These are phyloP conservation scores for Scorias spongiosa DNA, from an alignment of 2,329 filamentous ascomycete species.

Conservation along the genomic window DNA sequence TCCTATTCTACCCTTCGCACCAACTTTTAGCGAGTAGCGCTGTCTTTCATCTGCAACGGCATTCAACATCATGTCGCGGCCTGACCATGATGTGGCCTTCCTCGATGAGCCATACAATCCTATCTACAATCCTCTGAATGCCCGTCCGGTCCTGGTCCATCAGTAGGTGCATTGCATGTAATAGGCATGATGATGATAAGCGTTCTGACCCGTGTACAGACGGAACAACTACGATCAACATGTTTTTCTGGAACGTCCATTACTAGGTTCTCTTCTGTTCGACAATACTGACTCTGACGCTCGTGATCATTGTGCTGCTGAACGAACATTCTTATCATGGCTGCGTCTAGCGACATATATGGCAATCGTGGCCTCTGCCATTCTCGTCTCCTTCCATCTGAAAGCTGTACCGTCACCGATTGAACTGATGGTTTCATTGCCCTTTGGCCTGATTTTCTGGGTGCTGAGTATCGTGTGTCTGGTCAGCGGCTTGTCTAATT, in stretches of 20 bases:
- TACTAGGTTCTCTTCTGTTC: constrained; percentile 54
- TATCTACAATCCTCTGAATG: constrained; percentile 34
- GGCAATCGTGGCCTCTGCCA: constrained; percentile 75
- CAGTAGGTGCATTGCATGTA: constrained; percentile 22
- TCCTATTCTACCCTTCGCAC: too few species aligned
- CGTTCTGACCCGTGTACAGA: constrained; percentile 11
- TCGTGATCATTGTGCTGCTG: constrained; percentile 65
- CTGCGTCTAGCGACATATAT: constrained; percentile 81
- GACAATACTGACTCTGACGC: constrained; percentile 62
- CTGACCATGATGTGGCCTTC: constrained; percentile 5
- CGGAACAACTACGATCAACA: constrained; percentile 26
- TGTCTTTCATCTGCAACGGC: too few species aligned
- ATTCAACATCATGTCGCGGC: background rate
- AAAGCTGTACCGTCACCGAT: constrained; percentile 53
- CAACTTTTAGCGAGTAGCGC: too few species aligned
- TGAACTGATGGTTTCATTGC: constrained; percentile 64
- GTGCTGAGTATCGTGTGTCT: constrained; percentile 62
- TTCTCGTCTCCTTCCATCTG: constrained; percentile 85
- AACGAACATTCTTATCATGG: constrained; percentile 80
- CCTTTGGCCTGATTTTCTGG: constrained; percentile 84
- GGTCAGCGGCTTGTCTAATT: constrained; percentile 65
- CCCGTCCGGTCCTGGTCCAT: constrained; percentile 35
- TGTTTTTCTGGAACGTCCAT: constrained; percentile 46
- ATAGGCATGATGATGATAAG: background rate
- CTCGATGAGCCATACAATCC: constrained; percentile 30